Evolutionary conservation across 1,139 yeast genomes (phyloP), one percentile per base, ranked within the genome.

Genomic region (Sugiyamaella pinicola): DNA sequence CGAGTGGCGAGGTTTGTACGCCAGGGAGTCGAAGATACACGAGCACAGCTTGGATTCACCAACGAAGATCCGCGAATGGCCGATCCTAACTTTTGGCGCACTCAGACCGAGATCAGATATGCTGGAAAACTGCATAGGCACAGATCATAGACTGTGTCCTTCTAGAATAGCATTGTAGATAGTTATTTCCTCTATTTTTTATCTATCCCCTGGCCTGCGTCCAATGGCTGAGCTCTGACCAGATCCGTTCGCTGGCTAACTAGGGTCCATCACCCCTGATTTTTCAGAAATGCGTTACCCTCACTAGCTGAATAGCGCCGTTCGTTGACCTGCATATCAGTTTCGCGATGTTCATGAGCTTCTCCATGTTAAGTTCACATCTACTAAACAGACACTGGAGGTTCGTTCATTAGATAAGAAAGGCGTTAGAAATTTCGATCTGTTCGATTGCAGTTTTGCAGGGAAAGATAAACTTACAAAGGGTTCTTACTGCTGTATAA

Each of bases 1-100:
- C 74, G 79, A 38, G 76, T 91, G 2, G 95, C 97, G 2, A 80
- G 81, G 0, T 83, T 78, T 49, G 68, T 90, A 38, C 77, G 97
- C 61, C 76, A 75, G 37, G 76, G 83, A 31, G 88, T 91, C 3
- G 77, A 84, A 1, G 67, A 73, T 5, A 73, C 89, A 34, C 76
- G 96, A 52, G 71, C 76, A 18, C 69, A 76, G 10, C 80, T 82
- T 34, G 77, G 81, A 0, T 79, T 85, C 35, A 51, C 55, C n/a
- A 54, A 56, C 1, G 65, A 63, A 29, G 64, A 61, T 19, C 75
- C 81, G 6, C 74, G 91, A 55, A 84, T 89, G 61, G 80, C 76
- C 53, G 77, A 78, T 38, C 89, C 89, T 1, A 70, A 69, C 21
- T 90, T 85, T 74, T 90, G 96, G 97, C 79, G 26, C 9, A 31